Base-by-base conservation (phyloP, 2,329 filamentous ascomycete species). In the Pyrenophora seminiperda region DNA sequence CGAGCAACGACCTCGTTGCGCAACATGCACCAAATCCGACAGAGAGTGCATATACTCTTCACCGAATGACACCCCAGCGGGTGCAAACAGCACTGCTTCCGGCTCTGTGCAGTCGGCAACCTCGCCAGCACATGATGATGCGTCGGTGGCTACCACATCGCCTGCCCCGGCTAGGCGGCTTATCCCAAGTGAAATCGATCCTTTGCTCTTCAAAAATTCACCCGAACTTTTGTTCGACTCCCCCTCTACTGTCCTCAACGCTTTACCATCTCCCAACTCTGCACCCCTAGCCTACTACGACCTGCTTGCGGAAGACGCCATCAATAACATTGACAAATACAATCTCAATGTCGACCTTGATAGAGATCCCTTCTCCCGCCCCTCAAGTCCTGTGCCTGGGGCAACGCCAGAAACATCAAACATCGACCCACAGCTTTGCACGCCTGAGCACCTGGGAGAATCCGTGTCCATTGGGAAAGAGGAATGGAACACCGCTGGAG, bases 251-350 rank as follows among this genome's bases (percentile, higher is more conserved):
- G 52, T 65, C 41, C 47, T 63, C n/a, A 54, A 59, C 29, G 73
- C 73, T 2, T 59, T 73, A 5, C 73, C 72, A 10, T 72, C 71
- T n/a, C 67, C 72, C 11, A 74, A 77, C 36, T 70, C 73, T 11
- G 77, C 76, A n/a, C 76, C 77, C 4, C 61, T 78, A 41, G 73
- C 76, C 53, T 80, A 77, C 75, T 79, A 79, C 53, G 77, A 78
- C 39, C 62, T 80, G 4, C 67, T 78, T 46, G 76, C 76, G 33
- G 74, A 75, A 38, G 76, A 78, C 56, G 75, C 75, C 5, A 67
- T 71, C 29, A 70, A 70, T 43, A 70, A 69, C 39, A 70, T 70
- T 39, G 61, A 66, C 30, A 70, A 67, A 38, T 66, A 70, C 42
- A 63, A 63, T 15, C 41, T 65, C 15, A 70, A 71, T 17, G 51